Conservation (phyloP, 768 basidiomycete species). For the Coprinellus aureogranulatus region DNA sequence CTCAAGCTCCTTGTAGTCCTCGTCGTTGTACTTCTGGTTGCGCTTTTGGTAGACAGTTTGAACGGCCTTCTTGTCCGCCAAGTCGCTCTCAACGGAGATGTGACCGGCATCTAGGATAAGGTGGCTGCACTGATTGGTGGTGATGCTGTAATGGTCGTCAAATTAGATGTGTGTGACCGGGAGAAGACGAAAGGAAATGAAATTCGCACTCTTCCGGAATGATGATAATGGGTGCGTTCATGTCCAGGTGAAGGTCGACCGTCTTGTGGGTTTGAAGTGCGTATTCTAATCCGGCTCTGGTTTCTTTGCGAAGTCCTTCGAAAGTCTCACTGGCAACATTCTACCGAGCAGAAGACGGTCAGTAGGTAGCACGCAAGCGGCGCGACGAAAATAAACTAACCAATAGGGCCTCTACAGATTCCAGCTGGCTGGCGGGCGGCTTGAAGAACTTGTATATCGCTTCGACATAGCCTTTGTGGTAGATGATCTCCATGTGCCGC, state of each 20-base stretch:
- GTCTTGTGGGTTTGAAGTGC: slow-evolving; percentile 94
- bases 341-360: slow-evolving; percentile 35
- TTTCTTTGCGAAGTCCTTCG: slow-evolving; percentile 91
- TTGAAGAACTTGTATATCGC: slow-evolving; percentile 88
- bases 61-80: slow-evolving; percentile 80
- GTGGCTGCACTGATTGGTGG: slow-evolving; percentile 73
- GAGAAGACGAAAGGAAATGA: not conserved
- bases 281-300: slow-evolving; percentile 89
- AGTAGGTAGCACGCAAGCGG: slow-evolving; percentile 4
- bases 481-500: slow-evolving; percentile 96
- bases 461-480: slow-evolving; percentile 91
- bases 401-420: slow-evolving; percentile 90
- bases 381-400: slow-evolving; percentile 40
- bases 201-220: slow-evolving; percentile 81
- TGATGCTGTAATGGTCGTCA: slow-evolving; percentile 52
- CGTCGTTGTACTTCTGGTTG: slow-evolving; percentile 79
- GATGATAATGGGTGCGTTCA: slow-evolving; percentile 96
- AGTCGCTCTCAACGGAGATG: slow-evolving; percentile 87
- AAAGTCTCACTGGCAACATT: slow-evolving; percentile 90
- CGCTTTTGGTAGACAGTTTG: slow-evolving; percentile 79
- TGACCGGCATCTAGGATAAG: slow-evolving; percentile 95
- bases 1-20: slow-evolving; percentile 83
- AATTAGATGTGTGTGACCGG: not conserved
- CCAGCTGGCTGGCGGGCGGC: slow-evolving; percentile 90
- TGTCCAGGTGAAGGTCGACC: slow-evolving; percentile 91